phyloP scores from a whole-genome alignment of 1,284 basidiomycete genomes.

The Ganoderma leucocontextum region DNA sequence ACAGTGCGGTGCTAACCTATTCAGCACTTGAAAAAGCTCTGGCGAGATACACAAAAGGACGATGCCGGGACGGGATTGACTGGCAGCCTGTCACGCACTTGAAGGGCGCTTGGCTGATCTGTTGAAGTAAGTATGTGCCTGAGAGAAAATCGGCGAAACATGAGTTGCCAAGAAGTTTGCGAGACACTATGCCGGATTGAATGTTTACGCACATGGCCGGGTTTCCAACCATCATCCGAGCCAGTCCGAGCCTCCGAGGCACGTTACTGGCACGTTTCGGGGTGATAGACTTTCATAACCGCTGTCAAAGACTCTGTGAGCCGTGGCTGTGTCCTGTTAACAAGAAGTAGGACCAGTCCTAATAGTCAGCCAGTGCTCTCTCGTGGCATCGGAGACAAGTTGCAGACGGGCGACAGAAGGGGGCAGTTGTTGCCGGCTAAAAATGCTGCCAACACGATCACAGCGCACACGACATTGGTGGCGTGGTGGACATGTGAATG shows the following conservation, averaged over 20 bases:
- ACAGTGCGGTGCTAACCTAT: too few relatives aligned
- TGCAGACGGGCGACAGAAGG: background rate
- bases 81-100: too few relatives aligned
- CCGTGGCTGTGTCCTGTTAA: constrained; percentile 1
- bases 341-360: background rate
- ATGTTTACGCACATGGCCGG: constrained; percentile 4
- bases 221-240: background rate
- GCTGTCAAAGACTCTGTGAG: constrained; percentile 1
- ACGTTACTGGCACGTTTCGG: constrained; percentile 4
- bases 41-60: too few relatives aligned
- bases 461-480: constrained; percentile 5
- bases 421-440: background rate
- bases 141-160: background rate
- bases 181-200: background rate
- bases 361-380: background rate
- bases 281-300: constrained; percentile 9
- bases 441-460: constrained; percentile 12
- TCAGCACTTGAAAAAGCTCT: too few relatives aligned
- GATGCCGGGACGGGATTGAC: too few relatives aligned
- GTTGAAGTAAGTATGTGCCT: background rate
- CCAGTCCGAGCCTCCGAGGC: constrained; percentile 3
- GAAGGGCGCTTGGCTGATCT: background rate
- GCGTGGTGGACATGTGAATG: constrained; percentile 12
- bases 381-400: background rate
- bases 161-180: background rate